These are phyloP conservation scores for Chytriomyces sp. DNA, from an alignment of 192 early-diverging fungal genomes.

Conservation along the genomic window DNA sequence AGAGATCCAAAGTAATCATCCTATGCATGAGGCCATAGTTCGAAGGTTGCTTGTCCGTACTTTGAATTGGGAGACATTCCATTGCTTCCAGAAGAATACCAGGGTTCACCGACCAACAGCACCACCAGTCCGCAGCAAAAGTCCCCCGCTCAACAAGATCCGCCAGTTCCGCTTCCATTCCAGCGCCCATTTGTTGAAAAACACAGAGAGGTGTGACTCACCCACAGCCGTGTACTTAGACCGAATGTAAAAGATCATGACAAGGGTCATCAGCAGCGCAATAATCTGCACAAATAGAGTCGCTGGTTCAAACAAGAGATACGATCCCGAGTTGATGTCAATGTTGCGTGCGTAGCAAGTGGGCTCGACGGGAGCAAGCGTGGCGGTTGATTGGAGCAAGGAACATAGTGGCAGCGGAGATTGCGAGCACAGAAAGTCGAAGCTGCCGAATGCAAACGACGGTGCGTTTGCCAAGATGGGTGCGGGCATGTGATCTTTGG, in stretches of 20 bases:
- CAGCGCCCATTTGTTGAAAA: constrained; percentile 2
- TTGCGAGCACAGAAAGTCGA: constrained; percentile 86
- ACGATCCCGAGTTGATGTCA: constrained; percentile 70
- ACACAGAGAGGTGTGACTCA: constrained; percentile 42
- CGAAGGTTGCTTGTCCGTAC: too few relatives aligned
- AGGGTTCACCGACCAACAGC: too few relatives aligned
- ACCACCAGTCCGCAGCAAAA: too few relatives aligned
- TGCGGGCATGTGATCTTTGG: background rate
- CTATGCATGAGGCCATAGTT: too few relatives aligned
- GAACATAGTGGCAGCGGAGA: constrained; percentile 90
- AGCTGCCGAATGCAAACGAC: constrained; percentile 75
- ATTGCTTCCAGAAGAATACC: too few relatives aligned
- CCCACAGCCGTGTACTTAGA: constrained; percentile 99
- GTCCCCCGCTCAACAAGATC: background rate
- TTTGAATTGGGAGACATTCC: too few relatives aligned
- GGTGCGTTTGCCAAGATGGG: constrained; percentile 1
- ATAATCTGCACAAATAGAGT: constrained; percentile 93
- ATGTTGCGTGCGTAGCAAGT: constrained; percentile 96
- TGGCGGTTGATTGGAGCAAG: constrained; percentile 70
- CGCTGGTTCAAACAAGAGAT: constrained; percentile 93
- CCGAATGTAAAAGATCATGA: constrained; percentile 98
- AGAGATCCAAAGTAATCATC: too few relatives aligned
- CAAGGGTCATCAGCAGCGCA: constrained; percentile 92
- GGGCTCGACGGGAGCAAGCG: constrained; percentile 76
- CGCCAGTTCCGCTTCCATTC: background rate